Conservation (phyloP, 805 yeast species). For the Jamesozyma hellenica region DNA sequence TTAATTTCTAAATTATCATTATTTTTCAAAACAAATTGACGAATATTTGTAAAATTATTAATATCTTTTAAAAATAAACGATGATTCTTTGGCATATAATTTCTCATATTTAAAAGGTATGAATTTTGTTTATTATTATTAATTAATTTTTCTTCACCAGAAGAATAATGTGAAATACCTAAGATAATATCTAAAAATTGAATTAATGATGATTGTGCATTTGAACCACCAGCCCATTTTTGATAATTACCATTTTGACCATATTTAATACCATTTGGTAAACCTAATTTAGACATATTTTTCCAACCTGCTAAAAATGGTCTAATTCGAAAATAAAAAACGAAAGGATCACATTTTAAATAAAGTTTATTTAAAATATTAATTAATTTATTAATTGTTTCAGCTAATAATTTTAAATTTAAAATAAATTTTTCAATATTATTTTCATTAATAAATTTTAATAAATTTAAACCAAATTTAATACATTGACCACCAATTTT, state of each 20-base stretch:
- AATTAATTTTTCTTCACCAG: neutral
- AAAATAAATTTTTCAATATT: conserved; percentile 32
- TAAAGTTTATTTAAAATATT: conserved; percentile 71
- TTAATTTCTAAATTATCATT: conserved; percentile 42
- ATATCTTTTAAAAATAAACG: conserved; percentile 60
- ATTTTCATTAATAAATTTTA: conserved; percentile 42
- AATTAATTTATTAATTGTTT: conserved; percentile 63
- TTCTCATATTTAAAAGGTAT: conserved; percentile 75
- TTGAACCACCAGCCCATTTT: conserved; percentile 77
- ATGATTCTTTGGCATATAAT: conserved; percentile 85
- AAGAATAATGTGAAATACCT: conserved; percentile 50
- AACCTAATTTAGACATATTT: conserved; percentile 79
- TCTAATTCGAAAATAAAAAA: conserved; percentile 74
- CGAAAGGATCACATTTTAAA: conserved; percentile 91
- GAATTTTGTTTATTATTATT: conserved; percentile 28
- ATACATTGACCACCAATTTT: conserved; percentile 67
- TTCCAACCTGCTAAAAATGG: conserved; percentile 93
- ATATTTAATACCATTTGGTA: conserved; percentile 68
- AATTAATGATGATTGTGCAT: conserved; percentile 84
- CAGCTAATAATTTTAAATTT: conserved; percentile 57
- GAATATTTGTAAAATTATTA: conserved; percentile 45
- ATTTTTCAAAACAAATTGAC: conserved; percentile 48
- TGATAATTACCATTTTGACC: conserved; percentile 53
- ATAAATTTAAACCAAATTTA: conserved; percentile 56
- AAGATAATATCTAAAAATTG: conserved; percentile 76